These are phyloP conservation scores for Scheffersomyces amazonensis DNA, from an alignment of 805 yeast genomes.

Conservation along the genomic window DNA sequence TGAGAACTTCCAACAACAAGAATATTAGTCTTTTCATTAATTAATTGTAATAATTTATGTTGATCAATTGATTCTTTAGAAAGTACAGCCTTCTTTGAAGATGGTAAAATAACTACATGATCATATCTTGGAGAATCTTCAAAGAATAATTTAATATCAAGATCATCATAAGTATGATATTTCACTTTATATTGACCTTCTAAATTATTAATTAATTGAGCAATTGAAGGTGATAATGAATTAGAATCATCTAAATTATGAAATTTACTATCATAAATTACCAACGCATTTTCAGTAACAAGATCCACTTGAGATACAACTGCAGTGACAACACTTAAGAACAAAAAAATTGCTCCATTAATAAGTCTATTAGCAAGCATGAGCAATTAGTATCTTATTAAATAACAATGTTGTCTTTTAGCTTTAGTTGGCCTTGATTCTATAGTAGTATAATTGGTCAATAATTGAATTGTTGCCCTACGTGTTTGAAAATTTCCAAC, in stretches of 20 bases:
- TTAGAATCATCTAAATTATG: constrained; percentile 15
- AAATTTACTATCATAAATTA: constrained; percentile 30
- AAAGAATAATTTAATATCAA: constrained; percentile 17
- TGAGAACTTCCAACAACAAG: constrained; percentile 55
- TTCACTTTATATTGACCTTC: constrained; percentile 13
- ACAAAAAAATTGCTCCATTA: constrained; percentile 2
- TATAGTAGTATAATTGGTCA: no score
- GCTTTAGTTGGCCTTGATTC: no score
- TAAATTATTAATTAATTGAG: constrained; percentile 21
- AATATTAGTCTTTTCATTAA: constrained; percentile 71
- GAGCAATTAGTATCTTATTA: no score
- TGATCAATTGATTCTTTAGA: constrained; percentile 29
- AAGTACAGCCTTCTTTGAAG: constrained; percentile 28
- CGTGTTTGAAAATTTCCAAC: constrained; percentile 2
- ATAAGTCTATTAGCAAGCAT: neutral
- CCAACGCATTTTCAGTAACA: constrained; percentile 18
- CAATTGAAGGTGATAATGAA: constrained; percentile 14
- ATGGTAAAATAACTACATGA: constrained; percentile 34
- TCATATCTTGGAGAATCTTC: constrained; percentile 22
- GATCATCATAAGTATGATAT: constrained; percentile 22
- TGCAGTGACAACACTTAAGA: constrained; percentile 9
- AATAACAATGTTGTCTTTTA: no score
- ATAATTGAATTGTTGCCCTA: neutral
- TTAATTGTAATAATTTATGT: constrained; percentile 52
- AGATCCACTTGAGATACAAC: constrained; percentile 5